These are phyloP conservation scores for Wickerhamiella sorbophila DNA, from an alignment of 805 yeast species.

Conservation along the genomic window DNA sequence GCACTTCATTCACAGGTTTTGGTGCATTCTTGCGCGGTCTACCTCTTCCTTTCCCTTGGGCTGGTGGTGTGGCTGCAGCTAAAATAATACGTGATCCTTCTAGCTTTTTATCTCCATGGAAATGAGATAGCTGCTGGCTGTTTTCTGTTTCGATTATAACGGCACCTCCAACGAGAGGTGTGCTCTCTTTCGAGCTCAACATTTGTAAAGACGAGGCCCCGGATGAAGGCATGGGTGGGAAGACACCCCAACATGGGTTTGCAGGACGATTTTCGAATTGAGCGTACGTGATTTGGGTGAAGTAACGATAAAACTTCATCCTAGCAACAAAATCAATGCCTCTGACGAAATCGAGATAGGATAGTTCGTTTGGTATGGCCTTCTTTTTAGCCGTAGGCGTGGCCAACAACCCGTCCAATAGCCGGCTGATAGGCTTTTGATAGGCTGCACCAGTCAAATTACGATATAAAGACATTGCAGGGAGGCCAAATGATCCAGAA, in stretches of 20 bases:
- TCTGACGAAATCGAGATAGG: constrained; percentile 34
- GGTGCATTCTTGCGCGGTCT: background rate
- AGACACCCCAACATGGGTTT: constrained; percentile 21
- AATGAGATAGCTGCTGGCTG: constrained; percentile 12
- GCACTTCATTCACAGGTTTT: background rate
- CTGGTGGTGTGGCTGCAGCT: background rate
- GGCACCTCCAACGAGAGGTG: constrained; percentile 9
- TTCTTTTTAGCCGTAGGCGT: constrained; percentile 22
- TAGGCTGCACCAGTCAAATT: constrained; percentile 41
- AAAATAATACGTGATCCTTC: background rate
- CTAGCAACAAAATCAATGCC: constrained; percentile 65
- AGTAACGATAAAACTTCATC: constrained; percentile 53
- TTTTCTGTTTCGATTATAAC: constrained; percentile 4
- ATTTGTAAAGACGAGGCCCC: constrained; percentile 4
- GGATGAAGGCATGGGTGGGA: constrained; percentile 5
- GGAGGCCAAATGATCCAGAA: constrained; percentile 37
- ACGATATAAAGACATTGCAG: constrained; percentile 41
- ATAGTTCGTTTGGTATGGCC: constrained; percentile 12
- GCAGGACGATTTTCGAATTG: constrained; percentile 21
- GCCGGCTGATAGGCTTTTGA: constrained; percentile 36
- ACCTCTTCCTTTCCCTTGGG: background rate
- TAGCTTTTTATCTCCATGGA: constrained; percentile 18
- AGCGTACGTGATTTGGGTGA: constrained; percentile 32
- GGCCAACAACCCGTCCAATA: constrained; percentile 34
- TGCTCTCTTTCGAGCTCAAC: background rate